phyloP scores from a whole-genome alignment of 768 basidiomycete species.

The Pleurotus tuoliensis region DNA sequence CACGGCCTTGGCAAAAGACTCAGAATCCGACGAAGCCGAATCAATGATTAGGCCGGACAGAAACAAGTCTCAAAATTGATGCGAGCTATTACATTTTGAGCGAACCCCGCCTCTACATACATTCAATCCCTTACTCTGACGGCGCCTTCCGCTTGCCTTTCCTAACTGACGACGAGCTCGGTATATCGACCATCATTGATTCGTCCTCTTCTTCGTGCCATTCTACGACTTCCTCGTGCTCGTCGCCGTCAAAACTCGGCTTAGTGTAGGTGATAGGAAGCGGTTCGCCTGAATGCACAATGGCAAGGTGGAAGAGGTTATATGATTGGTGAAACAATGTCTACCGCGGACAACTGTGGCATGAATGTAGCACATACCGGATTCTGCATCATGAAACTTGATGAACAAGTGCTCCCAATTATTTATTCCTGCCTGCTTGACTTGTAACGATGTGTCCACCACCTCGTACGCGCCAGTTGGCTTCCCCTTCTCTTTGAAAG shows the following conservation, averaged over 20 bases:
- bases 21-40: conserved; percentile 9
- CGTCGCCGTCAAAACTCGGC: conserved; percentile 51
- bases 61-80: too few species aligned
- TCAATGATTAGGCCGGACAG: too few species aligned
- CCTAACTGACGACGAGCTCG: conserved; percentile 26
- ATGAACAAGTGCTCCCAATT: conserved; percentile 71
- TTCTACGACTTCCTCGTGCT: conserved; percentile 46
- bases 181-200: conserved; percentile 17
- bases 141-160: conserved; percentile 67
- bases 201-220: conserved; percentile 9
- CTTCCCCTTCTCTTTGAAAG: conserved; percentile 44
- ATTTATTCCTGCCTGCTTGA: conserved; percentile 46
- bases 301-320: conserved; percentile 8
- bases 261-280: conserved; percentile 56
- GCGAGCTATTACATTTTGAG: too few species aligned
- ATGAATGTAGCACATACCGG: conserved; percentile 43
- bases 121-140: conserved; percentile 11
- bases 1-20: conserved; percentile 48
- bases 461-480: conserved; percentile 39
- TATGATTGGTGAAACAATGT: conserved; percentile 9
- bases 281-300: conserved; percentile 44
- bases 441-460: conserved; percentile 36
- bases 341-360: neutral
- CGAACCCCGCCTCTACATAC: too few species aligned
- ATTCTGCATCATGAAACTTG: conserved; percentile 55